A percentile compares a stretch with the other conserved stretches of the same genome.
Evolutionary conservation across 2,329 filamentous ascomycete genomes (phyloP).

Genomic region (Ophiostoma perfectum): DNA sequence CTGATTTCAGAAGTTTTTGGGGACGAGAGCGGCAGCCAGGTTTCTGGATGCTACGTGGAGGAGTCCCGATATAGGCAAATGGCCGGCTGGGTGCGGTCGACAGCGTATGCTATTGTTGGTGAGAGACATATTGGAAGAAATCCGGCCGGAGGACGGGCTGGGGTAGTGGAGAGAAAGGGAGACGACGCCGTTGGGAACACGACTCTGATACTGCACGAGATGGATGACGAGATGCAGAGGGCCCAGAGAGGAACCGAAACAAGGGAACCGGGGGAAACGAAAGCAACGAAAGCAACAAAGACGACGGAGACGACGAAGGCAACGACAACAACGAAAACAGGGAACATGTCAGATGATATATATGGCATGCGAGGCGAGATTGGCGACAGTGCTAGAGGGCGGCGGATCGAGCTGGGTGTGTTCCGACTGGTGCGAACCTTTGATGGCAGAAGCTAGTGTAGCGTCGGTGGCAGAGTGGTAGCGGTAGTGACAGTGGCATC

Average conservation of each 20-base stretch:
- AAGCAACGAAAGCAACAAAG: not conserved
- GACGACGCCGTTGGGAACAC: not conserved
- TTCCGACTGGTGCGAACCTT: slow-evolving; percentile 8
- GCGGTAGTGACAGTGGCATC: not conserved
- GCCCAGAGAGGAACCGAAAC: not conserved
- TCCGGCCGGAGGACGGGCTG: too few relatives aligned
- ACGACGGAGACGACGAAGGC: not conserved
- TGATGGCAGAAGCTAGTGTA: too few relatives aligned
- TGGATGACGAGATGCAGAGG: not conserved
- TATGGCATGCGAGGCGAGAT: slow-evolving; percentile 9
- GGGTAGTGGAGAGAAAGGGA: not conserved
- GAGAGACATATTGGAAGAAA: not conserved
- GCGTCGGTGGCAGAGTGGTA: not conserved
- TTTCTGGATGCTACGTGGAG: slow-evolving; percentile 12
- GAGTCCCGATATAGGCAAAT: slow-evolving; percentile 7
- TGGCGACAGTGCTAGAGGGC: slow-evolving; percentile 8
- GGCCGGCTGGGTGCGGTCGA: slow-evolving; percentile 7
- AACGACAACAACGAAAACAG: not conserved
- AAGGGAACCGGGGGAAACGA: not conserved
- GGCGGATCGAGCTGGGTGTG: slow-evolving; percentile 1
- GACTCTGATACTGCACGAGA: slow-evolving; percentile 1
- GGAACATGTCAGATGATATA: not conserved
- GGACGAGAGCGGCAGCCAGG: not conserved
- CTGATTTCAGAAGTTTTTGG: not conserved
- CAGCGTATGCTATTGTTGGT: slow-evolving; percentile 4